phyloP scores from a whole-genome alignment of 805 yeast genomes.

The Blastobotrys robertii region DNA sequence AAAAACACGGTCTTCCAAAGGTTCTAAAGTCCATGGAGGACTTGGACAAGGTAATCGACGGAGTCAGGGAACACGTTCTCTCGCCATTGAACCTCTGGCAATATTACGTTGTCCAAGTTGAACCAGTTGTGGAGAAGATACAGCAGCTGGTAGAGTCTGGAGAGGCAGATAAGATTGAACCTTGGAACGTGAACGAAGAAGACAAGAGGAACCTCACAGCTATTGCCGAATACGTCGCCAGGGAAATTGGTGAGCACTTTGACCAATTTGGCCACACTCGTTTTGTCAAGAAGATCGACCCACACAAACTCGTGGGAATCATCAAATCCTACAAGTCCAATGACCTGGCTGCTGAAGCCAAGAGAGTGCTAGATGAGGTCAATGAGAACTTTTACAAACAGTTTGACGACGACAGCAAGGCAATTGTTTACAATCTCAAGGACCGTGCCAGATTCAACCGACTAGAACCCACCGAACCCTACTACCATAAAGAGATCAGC shows the following conservation, averaged over 20 bases:
- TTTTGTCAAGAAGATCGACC: slow-evolving; percentile 45
- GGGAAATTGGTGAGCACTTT: slow-evolving; percentile 30
- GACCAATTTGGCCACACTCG: slow-evolving; percentile 42
- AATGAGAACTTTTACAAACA: slow-evolving; percentile 61
- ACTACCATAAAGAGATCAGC: slow-evolving; percentile 48
- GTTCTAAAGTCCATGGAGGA: slow-evolving; percentile 43
- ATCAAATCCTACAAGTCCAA: slow-evolving; percentile 24
- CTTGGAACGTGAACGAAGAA: slow-evolving; percentile 19
- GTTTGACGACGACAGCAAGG: slow-evolving; percentile 63
- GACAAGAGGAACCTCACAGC: slow-evolving; percentile 27
- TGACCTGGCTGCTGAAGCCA: slow-evolving; percentile 33
- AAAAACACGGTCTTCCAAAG: slow-evolving; percentile 52
- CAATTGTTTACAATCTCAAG: slow-evolving; percentile 57
- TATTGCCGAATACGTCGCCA: slow-evolving; percentile 37
- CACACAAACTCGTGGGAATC: slow-evolving; percentile 42
- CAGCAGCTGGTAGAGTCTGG: slow-evolving; percentile 9
- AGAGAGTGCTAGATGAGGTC: slow-evolving; percentile 59
- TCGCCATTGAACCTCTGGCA: slow-evolving; percentile 73
- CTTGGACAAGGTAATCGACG: slow-evolving; percentile 51
- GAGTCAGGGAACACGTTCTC: slow-evolving; percentile 58
- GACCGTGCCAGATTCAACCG: slow-evolving; percentile 72
- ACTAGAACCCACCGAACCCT: slow-evolving; percentile 74
- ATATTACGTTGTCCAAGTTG: slow-evolving; percentile 63
- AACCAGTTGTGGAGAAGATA: slow-evolving; percentile 29
- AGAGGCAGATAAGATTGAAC: neutral